Evolutionary conservation across 176 grass and related monocot genomes (phyloP), one percentile per base, ranked within the genome.

Genomic region (Panicum miliaceum): DNA sequence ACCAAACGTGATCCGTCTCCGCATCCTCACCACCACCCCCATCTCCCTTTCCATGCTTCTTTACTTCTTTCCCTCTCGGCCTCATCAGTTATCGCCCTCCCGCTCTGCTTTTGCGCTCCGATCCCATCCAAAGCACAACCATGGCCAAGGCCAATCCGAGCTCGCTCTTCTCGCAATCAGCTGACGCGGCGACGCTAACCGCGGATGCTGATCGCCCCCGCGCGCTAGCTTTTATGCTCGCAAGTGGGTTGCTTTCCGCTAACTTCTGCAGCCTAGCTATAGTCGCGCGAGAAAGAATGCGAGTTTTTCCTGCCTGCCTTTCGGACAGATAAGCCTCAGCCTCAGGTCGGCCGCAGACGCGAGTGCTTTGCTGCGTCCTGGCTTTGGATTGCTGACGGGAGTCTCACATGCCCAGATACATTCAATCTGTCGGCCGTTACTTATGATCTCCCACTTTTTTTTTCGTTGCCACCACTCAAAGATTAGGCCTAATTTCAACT

Each of bases 361-460:
- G 3, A 63, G 75, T 86, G 75, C 84, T 51, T 75, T 63, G 42
- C 36, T 79, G 76, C 54, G 76, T 86, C 66, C 42, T 14, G 42
- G n/a, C 68, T 86, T 79, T 71, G 29, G 11, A 7, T 42, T 26
- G 76, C 76, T 72, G 84, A 86, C 76, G 75, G 20, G 51, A 22
- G 32, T 61, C 75, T 71, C 75, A 85, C 84, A 70, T 71, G 25
- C 82, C 66, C 50, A 10, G 7, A 48, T 29, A 72, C 43, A 36
- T 27, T 12, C 50, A 0, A 42, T 45, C 23, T 6, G 47, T 66
- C 46, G 46, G 22, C 58, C 32, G 27, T 32, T 32, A 32, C 1
- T 32, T 32, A 32, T 32, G 29, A n/a, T n/a, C n/a, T n/a, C n/a
- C n/a, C n/a, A n/a, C n/a, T n/a, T n/a, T n/a, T n/a, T n/a, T n/a